Evolutionary conservation across 495 filamentous ascomycete genomes (phyloP).

Genomic region (Talaromyces ruber): DNA sequence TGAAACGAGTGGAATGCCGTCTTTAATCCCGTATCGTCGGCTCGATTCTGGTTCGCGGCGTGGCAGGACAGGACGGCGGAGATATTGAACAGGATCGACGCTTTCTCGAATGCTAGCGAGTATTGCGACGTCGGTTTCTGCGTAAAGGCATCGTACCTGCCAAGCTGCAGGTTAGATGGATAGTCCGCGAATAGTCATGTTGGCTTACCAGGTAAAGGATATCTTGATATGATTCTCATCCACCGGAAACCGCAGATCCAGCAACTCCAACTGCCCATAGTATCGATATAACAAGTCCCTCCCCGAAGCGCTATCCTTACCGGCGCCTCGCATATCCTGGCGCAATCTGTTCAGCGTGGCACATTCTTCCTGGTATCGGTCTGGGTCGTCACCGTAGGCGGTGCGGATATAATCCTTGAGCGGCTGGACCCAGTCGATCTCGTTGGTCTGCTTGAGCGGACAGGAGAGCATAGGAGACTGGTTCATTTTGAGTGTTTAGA

Average conservation of each 20-base stretch:
- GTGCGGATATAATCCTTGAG: constrained; percentile 89
- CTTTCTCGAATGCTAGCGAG: constrained; percentile 95
- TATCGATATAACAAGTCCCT: constrained; percentile 93
- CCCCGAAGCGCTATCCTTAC: constrained; percentile 91
- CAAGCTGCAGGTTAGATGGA: background rate
- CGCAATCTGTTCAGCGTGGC: constrained; percentile 90
- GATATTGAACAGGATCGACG: constrained; percentile 99
- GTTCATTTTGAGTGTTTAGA: constrained; percentile 49
- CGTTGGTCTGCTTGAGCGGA: constrained; percentile 96
- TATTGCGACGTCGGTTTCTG: constrained; percentile 93
- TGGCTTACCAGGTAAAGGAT: constrained; percentile 82
- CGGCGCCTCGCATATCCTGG: constrained; percentile 97
- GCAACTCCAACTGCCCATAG: constrained; percentile 90
- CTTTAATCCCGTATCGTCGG: constrained; percentile 87
- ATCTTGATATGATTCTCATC: constrained; percentile 99
- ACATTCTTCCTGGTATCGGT: constrained; percentile 90
- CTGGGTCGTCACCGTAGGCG: constrained; percentile 93
- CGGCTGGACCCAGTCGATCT: constrained; percentile 95
- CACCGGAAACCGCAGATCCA: constrained; percentile 92
- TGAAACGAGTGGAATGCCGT: constrained; percentile 98
- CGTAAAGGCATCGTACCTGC: constrained; percentile 96
- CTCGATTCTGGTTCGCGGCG: constrained; percentile 85
- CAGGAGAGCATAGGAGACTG: constrained; percentile 87
- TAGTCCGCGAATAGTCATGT: background rate
- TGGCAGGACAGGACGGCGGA: constrained; percentile 95